These are phyloP conservation scores for Entomortierella parvispora DNA, from an alignment of 192 early-diverging fungal species.

Conservation along the genomic window DNA sequence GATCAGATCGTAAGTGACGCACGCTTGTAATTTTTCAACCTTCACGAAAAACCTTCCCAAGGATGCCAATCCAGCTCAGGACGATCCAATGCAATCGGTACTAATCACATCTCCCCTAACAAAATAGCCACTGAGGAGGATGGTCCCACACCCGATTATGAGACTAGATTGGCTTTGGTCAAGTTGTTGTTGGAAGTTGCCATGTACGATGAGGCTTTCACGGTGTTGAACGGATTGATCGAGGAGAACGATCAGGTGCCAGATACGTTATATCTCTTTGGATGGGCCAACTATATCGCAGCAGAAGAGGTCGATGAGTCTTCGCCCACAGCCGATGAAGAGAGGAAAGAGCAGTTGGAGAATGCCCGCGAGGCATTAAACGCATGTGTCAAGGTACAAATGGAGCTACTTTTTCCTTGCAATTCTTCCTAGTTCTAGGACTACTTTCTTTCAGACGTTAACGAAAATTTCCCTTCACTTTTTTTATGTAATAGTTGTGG, in stretches of 20 bases:
- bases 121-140: constrained; percentile 52
- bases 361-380: constrained; percentile 87
- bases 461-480: no score
- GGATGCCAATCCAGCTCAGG: not conserved
- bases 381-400: constrained; percentile 65
- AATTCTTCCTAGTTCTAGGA: constrained; percentile 13
- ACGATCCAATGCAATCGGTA: no score
- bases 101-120: no score
- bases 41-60: not conserved
- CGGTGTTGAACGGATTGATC: constrained; percentile 80
- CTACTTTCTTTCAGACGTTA: no score
- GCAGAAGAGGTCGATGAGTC: constrained; percentile 60
- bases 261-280: constrained; percentile 95
- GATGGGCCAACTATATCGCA: constrained; percentile 89
- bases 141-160: constrained; percentile 79
- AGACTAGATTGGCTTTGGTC: constrained; percentile 82
- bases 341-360: constrained; percentile 64
- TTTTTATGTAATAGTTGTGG: constrained; percentile 61
- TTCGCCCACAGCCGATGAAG: constrained; percentile 51
- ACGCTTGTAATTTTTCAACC: not conserved
- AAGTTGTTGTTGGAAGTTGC: constrained; percentile 90
- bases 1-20: constrained; percentile 60
- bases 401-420: constrained; percentile 36
- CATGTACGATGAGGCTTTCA: constrained; percentile 81
- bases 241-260: constrained; percentile 93